Percentiles rank a stretch among this genome's conserved stretches.
Conservation (phyloP, 768 basidiomycete genomes). For the Pholiota conissans region DNA sequence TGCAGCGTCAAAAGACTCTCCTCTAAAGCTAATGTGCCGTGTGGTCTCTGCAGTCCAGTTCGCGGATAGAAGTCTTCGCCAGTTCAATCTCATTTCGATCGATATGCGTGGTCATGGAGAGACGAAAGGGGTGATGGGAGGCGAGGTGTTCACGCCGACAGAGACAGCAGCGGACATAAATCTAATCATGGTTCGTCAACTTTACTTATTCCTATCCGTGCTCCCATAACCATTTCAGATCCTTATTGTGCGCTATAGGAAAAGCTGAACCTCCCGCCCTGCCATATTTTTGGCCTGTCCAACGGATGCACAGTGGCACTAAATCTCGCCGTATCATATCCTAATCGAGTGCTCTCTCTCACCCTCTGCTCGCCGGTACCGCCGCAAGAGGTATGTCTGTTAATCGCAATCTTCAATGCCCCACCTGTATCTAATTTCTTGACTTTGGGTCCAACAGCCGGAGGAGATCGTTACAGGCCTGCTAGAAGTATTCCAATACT, state of each 20-base stretch:
- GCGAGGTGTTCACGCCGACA: constrained; percentile 25
- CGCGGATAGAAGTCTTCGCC: constrained; percentile 31
- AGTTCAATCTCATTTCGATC: constrained; percentile 37
- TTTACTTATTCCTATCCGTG: no score
- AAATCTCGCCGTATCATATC: constrained; percentile 31
- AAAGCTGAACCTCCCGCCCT: constrained; percentile 30
- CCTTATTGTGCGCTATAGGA: constrained; percentile 20
- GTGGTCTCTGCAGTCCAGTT: constrained; percentile 30
- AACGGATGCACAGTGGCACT: constrained; percentile 33
- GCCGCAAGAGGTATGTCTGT: constrained; percentile 31
- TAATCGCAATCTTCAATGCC: no score
- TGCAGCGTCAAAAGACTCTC: not conserved
- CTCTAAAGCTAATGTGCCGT: not conserved
- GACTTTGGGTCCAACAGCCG: constrained; percentile 17
- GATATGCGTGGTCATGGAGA: constrained; percentile 35
- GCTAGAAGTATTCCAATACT: constrained; percentile 10
- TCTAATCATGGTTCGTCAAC: constrained; percentile 29
- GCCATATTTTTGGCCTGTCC: constrained; percentile 36
- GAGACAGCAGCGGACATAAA: constrained; percentile 32
- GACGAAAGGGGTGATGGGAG: constrained; percentile 26
- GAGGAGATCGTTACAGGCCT: constrained; percentile 29
- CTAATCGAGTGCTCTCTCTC: constrained; percentile 31
- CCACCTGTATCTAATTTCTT: not conserved
- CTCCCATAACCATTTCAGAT: not conserved
- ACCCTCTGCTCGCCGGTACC: constrained; percentile 37